Conservation (phyloP, 1,139 yeast genomes). For the Taphrina populina region DNA sequence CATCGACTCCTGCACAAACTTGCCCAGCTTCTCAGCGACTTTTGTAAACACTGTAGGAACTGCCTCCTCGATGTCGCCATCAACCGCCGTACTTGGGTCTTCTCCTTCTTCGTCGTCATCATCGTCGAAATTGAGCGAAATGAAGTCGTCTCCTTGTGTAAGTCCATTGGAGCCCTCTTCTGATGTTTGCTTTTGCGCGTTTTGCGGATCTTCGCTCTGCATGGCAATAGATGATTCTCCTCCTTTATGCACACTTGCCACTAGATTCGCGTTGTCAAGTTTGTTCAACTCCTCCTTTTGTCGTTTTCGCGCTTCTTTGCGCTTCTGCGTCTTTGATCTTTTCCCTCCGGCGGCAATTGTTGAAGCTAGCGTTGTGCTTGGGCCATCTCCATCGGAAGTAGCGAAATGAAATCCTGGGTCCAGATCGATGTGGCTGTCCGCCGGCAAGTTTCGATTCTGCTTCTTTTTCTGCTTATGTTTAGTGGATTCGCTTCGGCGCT, state of each 20-base stretch:
- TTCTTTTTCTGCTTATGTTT: no score
- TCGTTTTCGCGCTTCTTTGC: constrained; percentile 6
- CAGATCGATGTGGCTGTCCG: no score
- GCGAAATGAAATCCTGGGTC: no score
- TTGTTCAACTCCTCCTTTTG: not conserved
- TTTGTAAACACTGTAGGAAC: constrained; percentile 9
- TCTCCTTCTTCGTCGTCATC: constrained; percentile 45
- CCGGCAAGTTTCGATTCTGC: no score
- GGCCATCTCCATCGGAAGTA: no score
- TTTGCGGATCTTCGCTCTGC: not conserved
- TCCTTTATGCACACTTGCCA: no score
- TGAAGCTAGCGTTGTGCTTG: no score
- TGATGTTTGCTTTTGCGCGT: not conserved
- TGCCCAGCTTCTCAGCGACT: constrained; percentile 31
- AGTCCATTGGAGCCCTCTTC: constrained; percentile 7
- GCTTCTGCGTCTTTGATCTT: not conserved
- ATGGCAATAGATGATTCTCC: no score
- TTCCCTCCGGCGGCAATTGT: not conserved
- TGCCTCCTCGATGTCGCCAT: constrained; percentile 46
- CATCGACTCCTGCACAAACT: constrained; percentile 27
- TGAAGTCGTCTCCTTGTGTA: constrained; percentile 51
- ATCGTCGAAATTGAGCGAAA: constrained; percentile 54
- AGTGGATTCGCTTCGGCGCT: no score
- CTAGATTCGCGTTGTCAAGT: no score
- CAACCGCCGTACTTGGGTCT: constrained; percentile 37